These are phyloP conservation scores for Cicer cuneatum DNA, from an alignment of 306 rosid genomes.

Conservation along the genomic window DNA sequence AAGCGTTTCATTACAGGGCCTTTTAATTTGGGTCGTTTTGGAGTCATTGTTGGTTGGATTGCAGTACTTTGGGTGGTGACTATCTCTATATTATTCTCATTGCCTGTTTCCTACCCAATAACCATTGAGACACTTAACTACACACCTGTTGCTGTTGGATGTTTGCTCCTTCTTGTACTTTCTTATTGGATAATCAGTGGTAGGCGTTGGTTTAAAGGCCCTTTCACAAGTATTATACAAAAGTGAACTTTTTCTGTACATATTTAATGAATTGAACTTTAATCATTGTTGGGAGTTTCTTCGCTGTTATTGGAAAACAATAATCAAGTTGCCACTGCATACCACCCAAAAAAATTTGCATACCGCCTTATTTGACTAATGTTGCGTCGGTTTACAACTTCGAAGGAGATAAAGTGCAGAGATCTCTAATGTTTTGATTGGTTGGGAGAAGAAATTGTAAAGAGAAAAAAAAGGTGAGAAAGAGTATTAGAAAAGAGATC, in stretches of 20 bases:
- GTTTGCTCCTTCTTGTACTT: slow-evolving; percentile 67
- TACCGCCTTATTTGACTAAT: too few relatives aligned
- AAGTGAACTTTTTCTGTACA: slow-evolving; percentile 43
- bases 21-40: slow-evolving; percentile 78
- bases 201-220: slow-evolving; percentile 86
- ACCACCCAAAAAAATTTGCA: too few relatives aligned
- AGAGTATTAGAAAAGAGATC: too few relatives aligned
- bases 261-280: neutral
- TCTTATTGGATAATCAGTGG: slow-evolving; percentile 73
- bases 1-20: slow-evolving; percentile 75
- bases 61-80: slow-evolving; percentile 87
- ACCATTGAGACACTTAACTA: slow-evolving; percentile 78
- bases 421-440: too few relatives aligned
- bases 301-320: too few relatives aligned
- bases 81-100: slow-evolving; percentile 82
- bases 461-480: too few relatives aligned
- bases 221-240: slow-evolving; percentile 62
- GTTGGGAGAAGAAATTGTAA: too few relatives aligned
- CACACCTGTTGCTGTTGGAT: slow-evolving; percentile 91
- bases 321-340: too few relatives aligned
- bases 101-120: slow-evolving; percentile 85
- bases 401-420: too few relatives aligned
- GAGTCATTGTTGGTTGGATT: slow-evolving; percentile 73
- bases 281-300: neutral
- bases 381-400: too few relatives aligned